These are phyloP conservation scores for Strobilomyces confusus DNA, from an alignment of 768 basidiomycete genomes.

Conservation along the genomic window DNA sequence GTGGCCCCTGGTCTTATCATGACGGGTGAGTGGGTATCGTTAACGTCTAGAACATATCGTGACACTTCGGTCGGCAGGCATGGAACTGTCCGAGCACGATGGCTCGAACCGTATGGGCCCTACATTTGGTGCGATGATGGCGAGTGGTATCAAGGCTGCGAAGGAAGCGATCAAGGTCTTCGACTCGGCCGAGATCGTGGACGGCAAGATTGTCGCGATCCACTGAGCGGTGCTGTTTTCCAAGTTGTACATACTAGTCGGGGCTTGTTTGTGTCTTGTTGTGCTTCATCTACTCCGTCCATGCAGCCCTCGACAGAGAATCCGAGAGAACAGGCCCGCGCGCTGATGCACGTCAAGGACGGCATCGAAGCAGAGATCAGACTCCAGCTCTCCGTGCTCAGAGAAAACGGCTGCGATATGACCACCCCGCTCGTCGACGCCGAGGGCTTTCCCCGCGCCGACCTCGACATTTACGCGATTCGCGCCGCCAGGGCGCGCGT, in stretches of 20 bases:
- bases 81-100: conserved; percentile 81
- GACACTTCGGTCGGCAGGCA: conserved; percentile 42
- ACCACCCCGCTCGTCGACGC: conserved; percentile 73
- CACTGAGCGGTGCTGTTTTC: neutral
- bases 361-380: conserved; percentile 70
- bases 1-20: conserved; percentile 72
- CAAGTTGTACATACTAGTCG: neutral
- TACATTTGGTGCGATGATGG: conserved; percentile 80
- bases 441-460: conserved; percentile 86
- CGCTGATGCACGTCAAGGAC: conserved; percentile 66
- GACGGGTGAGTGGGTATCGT: conserved; percentile 45
- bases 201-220: conserved; percentile 51
- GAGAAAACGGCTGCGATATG: conserved; percentile 60
- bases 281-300: neutral
- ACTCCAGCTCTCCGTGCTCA: conserved; percentile 57
- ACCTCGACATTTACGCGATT: conserved; percentile 82
- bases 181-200: conserved; percentile 45
- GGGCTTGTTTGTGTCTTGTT: conserved; percentile 3
- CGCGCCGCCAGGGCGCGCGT: conserved; percentile 70
- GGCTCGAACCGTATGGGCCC: conserved; percentile 76
- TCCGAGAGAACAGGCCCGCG: conserved; percentile 54
- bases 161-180: conserved; percentile 56
- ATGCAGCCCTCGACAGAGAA: conserved; percentile 39
- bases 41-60: neutral
- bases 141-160: conserved; percentile 68